Percentiles rank a stretch among this genome's conserved stretches.
Conservation (phyloP, 2,329 filamentous ascomycete species). For the Trichoderma sp. region DNA sequence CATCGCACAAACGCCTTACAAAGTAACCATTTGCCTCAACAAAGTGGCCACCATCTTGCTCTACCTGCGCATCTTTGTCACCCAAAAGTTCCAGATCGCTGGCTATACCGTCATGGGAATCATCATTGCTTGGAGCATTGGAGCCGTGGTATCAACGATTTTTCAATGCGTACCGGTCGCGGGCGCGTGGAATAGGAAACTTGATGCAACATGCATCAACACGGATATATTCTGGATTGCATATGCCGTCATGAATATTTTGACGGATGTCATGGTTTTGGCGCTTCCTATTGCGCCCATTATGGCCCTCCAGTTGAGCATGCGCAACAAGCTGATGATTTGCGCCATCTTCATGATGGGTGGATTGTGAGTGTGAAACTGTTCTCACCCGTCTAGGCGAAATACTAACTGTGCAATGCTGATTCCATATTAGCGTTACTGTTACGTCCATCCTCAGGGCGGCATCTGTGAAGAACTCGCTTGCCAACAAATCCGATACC, state of each 20-base stretch:
- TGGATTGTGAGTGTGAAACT: slow-evolving; percentile 36
- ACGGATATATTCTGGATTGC: slow-evolving; percentile 46
- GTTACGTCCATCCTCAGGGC: slow-evolving; percentile 43
- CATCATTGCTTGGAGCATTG: slow-evolving; percentile 45
- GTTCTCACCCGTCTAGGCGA: background rate
- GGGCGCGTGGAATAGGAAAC: slow-evolving; percentile 44
- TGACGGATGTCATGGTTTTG: slow-evolving; percentile 42
- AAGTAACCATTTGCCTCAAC: slow-evolving; percentile 51
- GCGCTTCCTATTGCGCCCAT: slow-evolving; percentile 41
- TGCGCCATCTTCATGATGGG: slow-evolving; percentile 43
- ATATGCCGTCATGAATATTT: slow-evolving; percentile 45
- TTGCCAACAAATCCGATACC: slow-evolving; percentile 37
- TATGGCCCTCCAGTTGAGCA: slow-evolving; percentile 37
- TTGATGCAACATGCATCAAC: slow-evolving; percentile 45
- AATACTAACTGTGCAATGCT: background rate
- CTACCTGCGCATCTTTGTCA: slow-evolving; percentile 52
- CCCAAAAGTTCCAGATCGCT: slow-evolving; percentile 44
- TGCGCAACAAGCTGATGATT: slow-evolving; percentile 39
- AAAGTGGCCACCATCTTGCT: slow-evolving; percentile 53
- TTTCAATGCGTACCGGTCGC: slow-evolving; percentile 50
- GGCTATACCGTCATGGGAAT: slow-evolving; percentile 42
- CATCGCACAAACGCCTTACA: slow-evolving; percentile 52
- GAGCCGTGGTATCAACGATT: slow-evolving; percentile 45
- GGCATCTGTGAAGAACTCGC: slow-evolving; percentile 38
- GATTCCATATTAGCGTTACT: slow-evolving; percentile 31